Percentiles rank a stretch among this genome's conserved stretches.
Conservation (phyloP, 2,329 filamentous ascomycete species). For the Sordariomycetes sp. region DNA sequence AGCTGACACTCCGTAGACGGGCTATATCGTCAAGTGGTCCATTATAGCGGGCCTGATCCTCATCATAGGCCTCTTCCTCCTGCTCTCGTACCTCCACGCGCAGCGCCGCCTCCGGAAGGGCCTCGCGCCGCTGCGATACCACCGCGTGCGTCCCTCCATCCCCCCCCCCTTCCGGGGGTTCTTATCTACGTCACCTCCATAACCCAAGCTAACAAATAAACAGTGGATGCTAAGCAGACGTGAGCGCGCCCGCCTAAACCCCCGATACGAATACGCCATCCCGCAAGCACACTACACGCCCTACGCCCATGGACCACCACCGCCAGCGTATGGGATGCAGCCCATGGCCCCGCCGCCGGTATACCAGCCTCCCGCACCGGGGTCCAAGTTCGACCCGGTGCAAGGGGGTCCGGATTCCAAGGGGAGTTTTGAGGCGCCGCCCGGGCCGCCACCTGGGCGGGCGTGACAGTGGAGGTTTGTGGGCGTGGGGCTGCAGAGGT, state of each 20-base stretch:
- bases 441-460: not conserved
- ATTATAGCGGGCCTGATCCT: constrained; percentile 50
- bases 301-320: constrained; percentile 14
- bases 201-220: not conserved
- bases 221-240: constrained; percentile 39
- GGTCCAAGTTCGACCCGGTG: constrained; percentile 36
- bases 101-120: constrained; percentile 52
- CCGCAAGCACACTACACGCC: constrained; percentile 24
- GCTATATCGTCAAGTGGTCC: constrained; percentile 56
- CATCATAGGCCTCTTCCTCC: constrained; percentile 45
- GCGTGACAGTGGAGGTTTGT: not conserved
- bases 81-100: constrained; percentile 60
- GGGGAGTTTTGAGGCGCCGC: constrained; percentile 10
- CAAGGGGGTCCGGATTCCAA: constrained; percentile 21
- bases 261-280: constrained; percentile 26
- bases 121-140: constrained; percentile 52
- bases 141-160: constrained; percentile 37
- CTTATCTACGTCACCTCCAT: not conserved
- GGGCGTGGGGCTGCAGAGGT: not conserved
- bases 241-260: constrained; percentile 31
- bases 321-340: constrained; percentile 29
- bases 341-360: constrained; percentile 40
- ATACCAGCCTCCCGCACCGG: constrained; percentile 35
- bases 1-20: constrained; percentile 30
- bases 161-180: not conserved